Evolutionary conservation across 2,329 filamentous ascomycete species (phyloP).

Genomic region (Colletotrichum ledebouriae): DNA sequence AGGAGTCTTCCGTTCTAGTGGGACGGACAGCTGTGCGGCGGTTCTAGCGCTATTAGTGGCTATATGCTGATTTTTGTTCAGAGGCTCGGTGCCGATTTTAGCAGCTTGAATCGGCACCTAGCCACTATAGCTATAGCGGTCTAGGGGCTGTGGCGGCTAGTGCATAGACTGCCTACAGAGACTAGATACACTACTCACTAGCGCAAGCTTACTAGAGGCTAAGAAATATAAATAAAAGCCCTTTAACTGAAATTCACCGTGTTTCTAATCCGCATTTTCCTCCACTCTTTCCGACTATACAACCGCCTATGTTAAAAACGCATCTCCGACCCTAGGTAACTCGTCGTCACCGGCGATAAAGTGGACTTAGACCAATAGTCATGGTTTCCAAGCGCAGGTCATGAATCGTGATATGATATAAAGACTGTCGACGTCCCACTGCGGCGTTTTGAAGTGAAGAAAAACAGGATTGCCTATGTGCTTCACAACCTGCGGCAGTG

Average conservation of each 20-base stretch:
- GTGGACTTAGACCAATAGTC: background rate
- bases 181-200: no score
- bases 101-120: background rate
- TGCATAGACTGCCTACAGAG: background rate
- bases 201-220: no score
- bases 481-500: background rate
- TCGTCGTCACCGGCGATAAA: background rate
- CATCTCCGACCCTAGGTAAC: background rate
- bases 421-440: background rate
- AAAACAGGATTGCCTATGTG: background rate
- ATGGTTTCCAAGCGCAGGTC: background rate
- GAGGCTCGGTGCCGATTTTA: constrained; percentile 1
- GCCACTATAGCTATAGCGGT: constrained; percentile 3
- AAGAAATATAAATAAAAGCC: no score
- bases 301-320: background rate
- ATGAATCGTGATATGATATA: background rate
- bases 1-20: background rate
- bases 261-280: no score
- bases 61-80: no score
- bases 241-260: no score
- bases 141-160: background rate
- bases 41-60: constrained; percentile 1
- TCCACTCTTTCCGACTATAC: no score
- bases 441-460: background rate
- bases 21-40: background rate